A percentile compares a stretch with the other conserved stretches of the same genome.
phyloP scores from a whole-genome alignment of 2,329 filamentous ascomycete species.

The Lasiodiplodia citricola region DNA sequence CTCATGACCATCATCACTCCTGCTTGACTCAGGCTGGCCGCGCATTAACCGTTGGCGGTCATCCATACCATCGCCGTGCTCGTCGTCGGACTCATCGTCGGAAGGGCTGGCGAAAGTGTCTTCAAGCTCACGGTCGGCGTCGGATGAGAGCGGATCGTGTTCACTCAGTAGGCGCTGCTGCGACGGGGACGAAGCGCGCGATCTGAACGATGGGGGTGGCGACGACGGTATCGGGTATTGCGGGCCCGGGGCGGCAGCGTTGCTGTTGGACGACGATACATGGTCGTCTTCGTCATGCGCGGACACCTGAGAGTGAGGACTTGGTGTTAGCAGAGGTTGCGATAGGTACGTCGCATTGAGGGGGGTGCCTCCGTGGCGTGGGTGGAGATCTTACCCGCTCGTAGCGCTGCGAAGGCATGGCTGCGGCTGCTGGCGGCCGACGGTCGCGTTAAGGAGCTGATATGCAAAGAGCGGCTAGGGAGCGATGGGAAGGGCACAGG shows the following conservation, averaged over 20 bases:
- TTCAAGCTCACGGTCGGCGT: constrained; percentile 80
- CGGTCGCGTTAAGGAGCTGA: constrained; percentile 21
- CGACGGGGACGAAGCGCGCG: constrained; percentile 73
- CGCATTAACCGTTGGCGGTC: constrained; percentile 88
- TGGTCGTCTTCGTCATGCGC: constrained; percentile 48
- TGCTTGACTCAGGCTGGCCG: constrained; percentile 53
- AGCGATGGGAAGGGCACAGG: constrained; percentile 23
- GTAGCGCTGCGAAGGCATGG: constrained; percentile 56
- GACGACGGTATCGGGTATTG: constrained; percentile 52
- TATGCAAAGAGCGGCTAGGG: constrained; percentile 8
- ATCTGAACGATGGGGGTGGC: constrained; percentile 82
- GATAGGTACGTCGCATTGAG: constrained; percentile 9
- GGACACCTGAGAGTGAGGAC: constrained; percentile 42
- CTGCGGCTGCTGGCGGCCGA: constrained; percentile 30
- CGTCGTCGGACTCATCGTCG: constrained; percentile 72
- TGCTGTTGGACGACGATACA: constrained; percentile 32
- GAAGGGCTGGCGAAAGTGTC: constrained; percentile 79
- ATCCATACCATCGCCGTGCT: constrained; percentile 73
- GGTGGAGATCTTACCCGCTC: constrained; percentile 49
- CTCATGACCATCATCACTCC: constrained; percentile 23
- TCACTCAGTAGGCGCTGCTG: constrained; percentile 59
- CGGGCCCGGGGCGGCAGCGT: constrained; percentile 32
- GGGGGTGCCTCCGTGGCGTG: constrained; percentile 28
- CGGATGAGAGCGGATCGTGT: constrained; percentile 56
- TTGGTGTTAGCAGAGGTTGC: constrained; percentile 9